Conservation (phyloP, 2,329 filamentous ascomycete genomes). For the Paecilomyces niveus region DNA sequence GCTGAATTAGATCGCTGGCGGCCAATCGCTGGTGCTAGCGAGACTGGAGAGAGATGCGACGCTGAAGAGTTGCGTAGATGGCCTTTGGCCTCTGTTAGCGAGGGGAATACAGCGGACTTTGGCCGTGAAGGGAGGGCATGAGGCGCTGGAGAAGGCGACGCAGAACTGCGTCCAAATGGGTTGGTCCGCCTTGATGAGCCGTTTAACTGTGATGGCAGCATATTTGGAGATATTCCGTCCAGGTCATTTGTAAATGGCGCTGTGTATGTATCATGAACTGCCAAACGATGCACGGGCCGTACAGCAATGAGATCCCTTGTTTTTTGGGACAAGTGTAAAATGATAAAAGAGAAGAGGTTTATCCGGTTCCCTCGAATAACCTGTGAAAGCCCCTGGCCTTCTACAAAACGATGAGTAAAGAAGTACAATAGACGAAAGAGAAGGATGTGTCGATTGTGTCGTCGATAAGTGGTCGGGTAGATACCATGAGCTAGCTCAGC, state of each 20-base stretch:
- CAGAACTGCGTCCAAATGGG: conserved; percentile 63
- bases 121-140: conserved; percentile 45
- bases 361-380: not conserved
- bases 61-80: conserved; percentile 67
- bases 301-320: not conserved
- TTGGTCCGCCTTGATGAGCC: conserved; percentile 70
- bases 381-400: not conserved
- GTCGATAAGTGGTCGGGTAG: conserved; percentile 8
- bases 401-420: not conserved
- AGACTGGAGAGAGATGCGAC: conserved; percentile 47
- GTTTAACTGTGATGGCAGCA: conserved; percentile 52
- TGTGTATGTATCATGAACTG: not conserved
- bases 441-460: not conserved
- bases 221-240: conserved; percentile 20
- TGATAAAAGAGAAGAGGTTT: not conserved
- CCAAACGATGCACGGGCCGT: not conserved
- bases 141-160: conserved; percentile 59
- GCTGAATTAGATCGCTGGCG: conserved; percentile 56
- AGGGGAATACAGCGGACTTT: conserved; percentile 67
- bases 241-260: conserved; percentile 5
- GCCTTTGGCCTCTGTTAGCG: conserved; percentile 42
- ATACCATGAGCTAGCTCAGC: conserved; percentile 1
- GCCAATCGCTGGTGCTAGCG: conserved; percentile 31
- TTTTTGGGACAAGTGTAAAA: not conserved
- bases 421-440: not conserved